Conservation (phyloP, 1,284 basidiomycete genomes). For the Irpex rosettiformis region DNA sequence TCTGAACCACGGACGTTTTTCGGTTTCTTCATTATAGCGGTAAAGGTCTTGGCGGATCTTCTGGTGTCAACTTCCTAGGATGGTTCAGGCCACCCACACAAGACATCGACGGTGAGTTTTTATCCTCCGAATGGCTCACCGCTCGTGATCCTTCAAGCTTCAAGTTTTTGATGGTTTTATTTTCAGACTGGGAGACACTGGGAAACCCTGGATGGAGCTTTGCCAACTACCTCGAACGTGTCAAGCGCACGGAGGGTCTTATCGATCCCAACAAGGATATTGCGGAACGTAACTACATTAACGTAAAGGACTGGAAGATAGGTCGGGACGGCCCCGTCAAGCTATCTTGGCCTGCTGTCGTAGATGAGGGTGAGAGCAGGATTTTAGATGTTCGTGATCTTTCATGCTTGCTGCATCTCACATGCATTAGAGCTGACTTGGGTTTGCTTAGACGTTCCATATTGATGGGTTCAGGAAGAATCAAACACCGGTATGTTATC, state of each 20-base stretch:
- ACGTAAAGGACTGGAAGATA: background rate
- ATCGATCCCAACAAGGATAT: background rate
- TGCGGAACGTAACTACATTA: background rate
- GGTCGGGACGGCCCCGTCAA: background rate
- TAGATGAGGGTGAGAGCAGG: background rate
- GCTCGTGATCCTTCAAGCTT: background rate
- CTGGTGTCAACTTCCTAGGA: slow-evolving; percentile 2
- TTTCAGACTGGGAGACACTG: slow-evolving; percentile 3
- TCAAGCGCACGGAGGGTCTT: slow-evolving; percentile 2
- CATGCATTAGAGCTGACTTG: background rate
- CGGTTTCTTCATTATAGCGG: background rate
- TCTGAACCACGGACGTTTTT: background rate
- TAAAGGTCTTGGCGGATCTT: slow-evolving; percentile 7
- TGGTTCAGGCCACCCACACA: background rate
- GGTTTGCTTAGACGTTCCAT: background rate
- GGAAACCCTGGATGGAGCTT: slow-evolving; percentile 10
- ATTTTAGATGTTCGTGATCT: background rate
- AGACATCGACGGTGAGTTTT: slow-evolving; percentile 7
- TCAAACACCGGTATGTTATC: background rate
- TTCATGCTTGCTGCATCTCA: background rate
- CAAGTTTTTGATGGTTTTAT: background rate
- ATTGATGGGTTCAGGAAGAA: background rate
- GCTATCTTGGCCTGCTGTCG: background rate
- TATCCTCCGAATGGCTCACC: background rate
- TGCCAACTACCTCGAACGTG: background rate